Conservation (phyloP, 768 basidiomycete species). For the Imleria badia region DNA sequence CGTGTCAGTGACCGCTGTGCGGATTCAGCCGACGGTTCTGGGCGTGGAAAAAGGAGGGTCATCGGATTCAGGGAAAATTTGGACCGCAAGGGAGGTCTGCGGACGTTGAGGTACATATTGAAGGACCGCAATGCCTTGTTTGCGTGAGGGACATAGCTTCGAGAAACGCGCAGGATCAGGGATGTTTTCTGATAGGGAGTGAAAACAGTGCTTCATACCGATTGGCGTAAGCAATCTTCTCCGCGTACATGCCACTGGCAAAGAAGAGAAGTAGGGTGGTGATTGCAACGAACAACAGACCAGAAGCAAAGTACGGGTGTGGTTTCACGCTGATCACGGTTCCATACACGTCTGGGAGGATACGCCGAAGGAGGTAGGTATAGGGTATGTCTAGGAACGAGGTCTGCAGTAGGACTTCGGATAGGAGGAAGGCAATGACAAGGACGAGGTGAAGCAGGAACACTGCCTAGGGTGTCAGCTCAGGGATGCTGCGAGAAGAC, state of each 20-base stretch:
- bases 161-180: constrained; percentile 16
- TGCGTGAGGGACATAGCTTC: constrained; percentile 93
- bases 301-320: constrained; percentile 76
- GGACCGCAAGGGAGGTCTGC: constrained; percentile 69
- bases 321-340: constrained; percentile 41
- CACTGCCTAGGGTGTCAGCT: constrained; percentile 44
- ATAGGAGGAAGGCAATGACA: constrained; percentile 68
- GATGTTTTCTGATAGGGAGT: constrained; percentile 5
- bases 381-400: constrained; percentile 68
- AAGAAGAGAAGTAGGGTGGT: constrained; percentile 94
- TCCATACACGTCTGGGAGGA: constrained; percentile 53
- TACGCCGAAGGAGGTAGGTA: constrained; percentile 44
- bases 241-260: constrained; percentile 92
- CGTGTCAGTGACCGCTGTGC: constrained; percentile 26
- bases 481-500: constrained; percentile 17
- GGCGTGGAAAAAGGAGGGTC: constrained; percentile 38
- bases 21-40: constrained; percentile 21
- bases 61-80: constrained; percentile 47
- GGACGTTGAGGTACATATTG: constrained; percentile 97
- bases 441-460: constrained; percentile 70
- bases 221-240: constrained; percentile 96
- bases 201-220: constrained; percentile 54
- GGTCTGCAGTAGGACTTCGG: constrained; percentile 70
- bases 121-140: constrained; percentile 89
- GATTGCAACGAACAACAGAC: constrained; percentile 81